Base-by-base conservation (phyloP, 257 asterid species). In the Solanum virginianum region DNA sequence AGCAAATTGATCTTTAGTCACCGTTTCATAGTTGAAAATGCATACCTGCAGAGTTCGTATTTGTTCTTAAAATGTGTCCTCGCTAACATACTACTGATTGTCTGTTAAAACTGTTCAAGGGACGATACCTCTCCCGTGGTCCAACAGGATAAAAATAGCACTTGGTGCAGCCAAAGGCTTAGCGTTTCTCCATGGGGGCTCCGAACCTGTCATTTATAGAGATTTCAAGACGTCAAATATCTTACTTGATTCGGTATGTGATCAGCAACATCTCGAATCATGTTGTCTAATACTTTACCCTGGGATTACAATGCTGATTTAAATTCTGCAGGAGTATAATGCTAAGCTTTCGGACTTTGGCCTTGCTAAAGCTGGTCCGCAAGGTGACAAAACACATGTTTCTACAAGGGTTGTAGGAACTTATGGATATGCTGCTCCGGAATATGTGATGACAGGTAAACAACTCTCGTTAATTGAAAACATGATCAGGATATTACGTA, bases 361-460 rank as follows among this genome's bases (percentile, higher is more conserved):
- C 72, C 91, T 96, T 88, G 99, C 99, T 20, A 96, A 94, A 89
- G 99, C 99, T 15, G 99, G 98, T 75, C 99, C 99, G 79, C 99
- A 90, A 85, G 99, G 98, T 63, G 99, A 96, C 86, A 96, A 93
- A 86, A 94, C 99, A 0, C 99, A 96, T 70, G 99, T 96, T 85
- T 96, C 99, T 15, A 96, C 99, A 15, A 86, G 98, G 84, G 99
- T 96, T 51, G 91, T 94, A 0, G 99, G 99, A 26, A 96, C 99
- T 53, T 93, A 93, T 72, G 99, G 99, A 87, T 96, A 96, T 45
- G 99, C 98, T 80, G 98, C 99, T 79, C 99, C 99, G 0, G 99
- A 96, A 83, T 96, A 96, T 63, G 99, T 96, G 53, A 93, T 96
- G 99, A 96, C 99, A 90, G 99, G 99, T 95, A 92, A 15, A n/a